Evolutionary conservation across 768 basidiomycete genomes (phyloP).

Genomic region (Lactarius evosmus): DNA sequence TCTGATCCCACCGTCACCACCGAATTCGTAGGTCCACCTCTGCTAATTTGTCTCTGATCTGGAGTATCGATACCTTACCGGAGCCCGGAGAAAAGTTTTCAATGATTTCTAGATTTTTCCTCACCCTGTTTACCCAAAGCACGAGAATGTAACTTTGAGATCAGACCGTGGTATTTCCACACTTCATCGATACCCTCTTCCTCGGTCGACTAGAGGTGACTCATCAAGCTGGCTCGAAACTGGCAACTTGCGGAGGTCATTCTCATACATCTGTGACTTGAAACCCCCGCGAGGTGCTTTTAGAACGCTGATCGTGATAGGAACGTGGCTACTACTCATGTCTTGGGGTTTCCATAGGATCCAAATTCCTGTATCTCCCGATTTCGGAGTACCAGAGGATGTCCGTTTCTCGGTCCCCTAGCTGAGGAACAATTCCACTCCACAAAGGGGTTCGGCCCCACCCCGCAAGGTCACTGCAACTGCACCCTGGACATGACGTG

Average conservation of each 20-base stretch:
- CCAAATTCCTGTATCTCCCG: background rate
- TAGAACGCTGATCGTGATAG: background rate
- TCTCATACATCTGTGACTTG: slow-evolving; percentile 6
- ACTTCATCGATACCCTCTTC: slow-evolving; percentile 1
- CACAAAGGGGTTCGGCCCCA: background rate
- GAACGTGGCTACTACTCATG: background rate
- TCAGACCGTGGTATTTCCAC: background rate
- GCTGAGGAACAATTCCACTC: background rate
- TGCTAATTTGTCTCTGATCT: background rate
- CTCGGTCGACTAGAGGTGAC: background rate
- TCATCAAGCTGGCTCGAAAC: background rate
- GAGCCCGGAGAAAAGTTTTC: background rate
- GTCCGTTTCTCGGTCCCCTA: background rate
- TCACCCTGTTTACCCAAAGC: background rate
- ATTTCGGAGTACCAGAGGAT: background rate
- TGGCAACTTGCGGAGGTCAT: background rate
- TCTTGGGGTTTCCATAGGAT: background rate
- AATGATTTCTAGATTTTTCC: slow-evolving; percentile 2
- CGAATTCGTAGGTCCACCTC: background rate
- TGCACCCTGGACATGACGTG: background rate
- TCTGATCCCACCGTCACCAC: background rate
- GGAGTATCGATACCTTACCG: background rate
- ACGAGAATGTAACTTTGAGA: background rate
- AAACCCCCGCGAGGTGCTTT: slow-evolving; percentile 5
- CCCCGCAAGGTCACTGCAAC: background rate